These are phyloP conservation scores for Ophiostoma piceae DNA, from an alignment of 2,329 filamentous ascomycete genomes.

Conservation along the genomic window DNA sequence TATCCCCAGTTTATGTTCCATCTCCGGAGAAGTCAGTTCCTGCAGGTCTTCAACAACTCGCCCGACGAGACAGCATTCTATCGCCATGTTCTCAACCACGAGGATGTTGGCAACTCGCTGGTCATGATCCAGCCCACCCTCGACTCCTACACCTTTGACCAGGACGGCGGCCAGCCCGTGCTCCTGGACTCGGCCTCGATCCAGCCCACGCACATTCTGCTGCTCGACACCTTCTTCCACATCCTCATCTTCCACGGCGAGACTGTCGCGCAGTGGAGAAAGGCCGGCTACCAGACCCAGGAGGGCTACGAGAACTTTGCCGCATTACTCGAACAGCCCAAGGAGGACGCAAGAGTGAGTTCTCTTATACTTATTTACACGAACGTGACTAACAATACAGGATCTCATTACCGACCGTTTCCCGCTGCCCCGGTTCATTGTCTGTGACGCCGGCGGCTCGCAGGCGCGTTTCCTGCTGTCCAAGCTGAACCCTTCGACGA, in stretches of 20 bases:
- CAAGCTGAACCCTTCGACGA: slow-evolving; percentile 96
- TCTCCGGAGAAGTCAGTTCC: slow-evolving; percentile 88
- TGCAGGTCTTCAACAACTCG: slow-evolving; percentile 99
- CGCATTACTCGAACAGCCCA: slow-evolving; percentile 79
- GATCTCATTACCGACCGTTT: slow-evolving; percentile 97
- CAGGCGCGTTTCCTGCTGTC: slow-evolving; percentile 91
- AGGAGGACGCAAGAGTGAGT: slow-evolving; percentile 76
- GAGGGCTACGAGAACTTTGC: slow-evolving; percentile 98
- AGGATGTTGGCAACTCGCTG: slow-evolving; percentile 92
- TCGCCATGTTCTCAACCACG: slow-evolving; percentile 91
- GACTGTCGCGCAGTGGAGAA: slow-evolving; percentile 95
- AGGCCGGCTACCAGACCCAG: slow-evolving; percentile 95
- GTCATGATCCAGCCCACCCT: slow-evolving; percentile 99
- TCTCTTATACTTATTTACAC: no score
- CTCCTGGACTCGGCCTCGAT: slow-evolving; percentile 94
- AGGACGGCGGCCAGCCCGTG: slow-evolving; percentile 89
- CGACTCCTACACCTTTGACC: slow-evolving; percentile 94
- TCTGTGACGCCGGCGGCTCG: slow-evolving; percentile 96
- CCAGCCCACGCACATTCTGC: slow-evolving; percentile 84
- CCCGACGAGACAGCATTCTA: slow-evolving; percentile 99
- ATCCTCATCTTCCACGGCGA: slow-evolving; percentile 99
- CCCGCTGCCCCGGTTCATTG: slow-evolving; percentile 95
- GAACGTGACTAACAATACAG: slow-evolving; percentile 41
- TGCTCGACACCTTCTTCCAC: slow-evolving; percentile 98
- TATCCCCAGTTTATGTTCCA: slow-evolving; percentile 99